These are phyloP conservation scores for Lactarius tabidus DNA, from an alignment of 768 basidiomycete genomes.

Conservation along the genomic window DNA sequence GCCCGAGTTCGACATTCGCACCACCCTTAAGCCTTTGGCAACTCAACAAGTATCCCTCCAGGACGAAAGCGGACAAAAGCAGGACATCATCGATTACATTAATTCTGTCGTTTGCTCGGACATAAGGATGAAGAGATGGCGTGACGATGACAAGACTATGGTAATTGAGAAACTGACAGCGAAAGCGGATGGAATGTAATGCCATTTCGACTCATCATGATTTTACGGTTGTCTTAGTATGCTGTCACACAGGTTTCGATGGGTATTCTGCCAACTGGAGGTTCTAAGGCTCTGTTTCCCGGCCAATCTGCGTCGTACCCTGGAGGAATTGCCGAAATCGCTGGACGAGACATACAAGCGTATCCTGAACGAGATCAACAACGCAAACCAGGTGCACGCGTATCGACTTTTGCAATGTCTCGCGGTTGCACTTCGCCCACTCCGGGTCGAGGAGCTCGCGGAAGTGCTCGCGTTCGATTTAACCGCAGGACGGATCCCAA, in stretches of 20 bases:
- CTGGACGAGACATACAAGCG: not conserved
- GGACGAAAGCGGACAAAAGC: too few species aligned
- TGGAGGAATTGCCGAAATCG: not conserved
- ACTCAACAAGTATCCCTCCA: too few species aligned
- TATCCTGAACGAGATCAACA: not conserved
- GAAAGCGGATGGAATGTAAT: too few species aligned
- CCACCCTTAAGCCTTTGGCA: too few species aligned
- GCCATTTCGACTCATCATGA: too few species aligned
- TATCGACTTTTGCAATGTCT: not conserved
- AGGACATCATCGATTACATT: not conserved
- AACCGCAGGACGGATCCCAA: not conserved
- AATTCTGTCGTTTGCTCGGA: not conserved
- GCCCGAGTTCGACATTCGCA: too few species aligned
- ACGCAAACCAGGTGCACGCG: too few species aligned
- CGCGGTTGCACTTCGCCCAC: not conserved
- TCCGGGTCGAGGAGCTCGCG: too few species aligned
- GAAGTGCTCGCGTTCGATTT: not conserved
- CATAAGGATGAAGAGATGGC: not conserved
- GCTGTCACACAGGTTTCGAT: too few species aligned
- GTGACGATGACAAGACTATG: not conserved
- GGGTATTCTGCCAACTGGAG: not conserved
- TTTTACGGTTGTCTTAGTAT: too few species aligned
- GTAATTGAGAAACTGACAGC: too few species aligned
- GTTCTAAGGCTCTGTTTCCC: not conserved
- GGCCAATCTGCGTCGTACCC: not conserved